phyloP scores from a whole-genome alignment of 2,329 filamentous ascomycete species.

The Chrysosporium queenslandicum region DNA sequence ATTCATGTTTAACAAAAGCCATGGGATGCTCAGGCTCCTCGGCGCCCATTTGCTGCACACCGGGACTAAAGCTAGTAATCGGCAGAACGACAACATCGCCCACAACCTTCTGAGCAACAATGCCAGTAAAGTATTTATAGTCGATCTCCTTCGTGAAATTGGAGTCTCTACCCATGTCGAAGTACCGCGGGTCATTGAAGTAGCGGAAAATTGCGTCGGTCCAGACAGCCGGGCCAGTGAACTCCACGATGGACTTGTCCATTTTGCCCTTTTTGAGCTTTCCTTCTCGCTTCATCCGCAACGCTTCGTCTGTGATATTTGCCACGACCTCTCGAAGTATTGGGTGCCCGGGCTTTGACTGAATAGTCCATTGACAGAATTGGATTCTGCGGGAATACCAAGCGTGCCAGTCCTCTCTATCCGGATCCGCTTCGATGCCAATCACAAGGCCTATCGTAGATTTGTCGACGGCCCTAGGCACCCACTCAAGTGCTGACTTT shows the following conservation, averaged over 20 bases:
- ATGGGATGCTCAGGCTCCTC: constrained; percentile 81
- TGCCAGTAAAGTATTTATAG: constrained; percentile 81
- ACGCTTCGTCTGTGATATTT: constrained; percentile 71
- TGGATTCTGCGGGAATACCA: constrained; percentile 97
- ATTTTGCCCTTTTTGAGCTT: constrained; percentile 51
- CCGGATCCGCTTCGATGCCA: constrained; percentile 92
- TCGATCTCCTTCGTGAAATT: constrained; percentile 63
- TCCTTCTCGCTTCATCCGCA: constrained; percentile 60
- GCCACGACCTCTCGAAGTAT: constrained; percentile 78
- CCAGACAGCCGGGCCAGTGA: constrained; percentile 90
- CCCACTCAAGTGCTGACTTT: constrained; percentile 75
- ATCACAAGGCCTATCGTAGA: constrained; percentile 75
- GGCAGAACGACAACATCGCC: constrained; percentile 89
- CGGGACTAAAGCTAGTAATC: constrained; percentile 95
- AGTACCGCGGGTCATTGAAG: constrained; percentile 84
- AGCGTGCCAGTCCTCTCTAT: constrained; percentile 80
- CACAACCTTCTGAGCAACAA: constrained; percentile 71
- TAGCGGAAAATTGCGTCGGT: constrained; percentile 86
- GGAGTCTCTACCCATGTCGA: constrained; percentile 53
- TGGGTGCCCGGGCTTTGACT: constrained; percentile 87
- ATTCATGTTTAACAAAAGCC: constrained; percentile 96
- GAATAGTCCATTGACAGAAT: constrained; percentile 99
- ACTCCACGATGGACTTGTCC: constrained; percentile 75
- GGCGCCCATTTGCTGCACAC: constrained; percentile 85
- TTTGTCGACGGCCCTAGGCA: constrained; percentile 66